Evolutionary conservation across 2,329 filamentous ascomycete genomes (phyloP).

Genomic region (Diaporthe batatas): DNA sequence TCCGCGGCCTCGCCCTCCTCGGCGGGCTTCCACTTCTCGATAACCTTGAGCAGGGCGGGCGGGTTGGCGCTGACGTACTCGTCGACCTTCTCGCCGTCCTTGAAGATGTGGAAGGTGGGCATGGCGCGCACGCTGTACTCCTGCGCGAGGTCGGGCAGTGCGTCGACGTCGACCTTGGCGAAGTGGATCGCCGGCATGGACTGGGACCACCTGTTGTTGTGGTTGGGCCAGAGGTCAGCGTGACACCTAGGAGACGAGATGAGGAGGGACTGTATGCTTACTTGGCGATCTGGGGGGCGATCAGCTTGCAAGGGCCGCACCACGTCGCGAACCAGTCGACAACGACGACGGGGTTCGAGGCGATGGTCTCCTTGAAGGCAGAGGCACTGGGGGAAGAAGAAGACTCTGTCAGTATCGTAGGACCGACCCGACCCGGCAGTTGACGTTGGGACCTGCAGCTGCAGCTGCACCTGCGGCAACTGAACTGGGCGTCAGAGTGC

Average conservation of each 20-base stretch:
- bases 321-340: slow-evolving; percentile 91
- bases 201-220: slow-evolving; percentile 67
- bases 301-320: slow-evolving; percentile 96
- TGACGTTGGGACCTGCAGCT: slow-evolving; percentile 28
- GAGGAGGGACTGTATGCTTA: slow-evolving; percentile 53
- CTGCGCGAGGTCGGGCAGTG: slow-evolving; percentile 79
- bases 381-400: slow-evolving; percentile 40
- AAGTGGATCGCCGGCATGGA: slow-evolving; percentile 72
- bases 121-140: slow-evolving; percentile 89
- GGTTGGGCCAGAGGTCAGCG: not conserved
- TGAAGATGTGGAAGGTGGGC: slow-evolving; percentile 92
- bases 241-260: slow-evolving; percentile 42
- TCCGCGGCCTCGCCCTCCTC: slow-evolving; percentile 31
- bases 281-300: slow-evolving; percentile 81
- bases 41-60: slow-evolving; percentile 68
- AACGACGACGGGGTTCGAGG: slow-evolving; percentile 69
- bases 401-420: slow-evolving; percentile 14
- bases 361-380: slow-evolving; percentile 54
- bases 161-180: slow-evolving; percentile 92
- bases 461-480: not conserved
- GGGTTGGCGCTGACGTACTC: slow-evolving; percentile 88
- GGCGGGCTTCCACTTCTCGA: slow-evolving; percentile 48
- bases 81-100: slow-evolving; percentile 78
- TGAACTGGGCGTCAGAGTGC: too few relatives aligned
- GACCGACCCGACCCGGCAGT: not conserved